Evolutionary conservation across 2,329 filamentous ascomycete species (phyloP), one percentile per base, ranked within the genome.

Genomic region (Plectosphaerella cucumerina): DNA sequence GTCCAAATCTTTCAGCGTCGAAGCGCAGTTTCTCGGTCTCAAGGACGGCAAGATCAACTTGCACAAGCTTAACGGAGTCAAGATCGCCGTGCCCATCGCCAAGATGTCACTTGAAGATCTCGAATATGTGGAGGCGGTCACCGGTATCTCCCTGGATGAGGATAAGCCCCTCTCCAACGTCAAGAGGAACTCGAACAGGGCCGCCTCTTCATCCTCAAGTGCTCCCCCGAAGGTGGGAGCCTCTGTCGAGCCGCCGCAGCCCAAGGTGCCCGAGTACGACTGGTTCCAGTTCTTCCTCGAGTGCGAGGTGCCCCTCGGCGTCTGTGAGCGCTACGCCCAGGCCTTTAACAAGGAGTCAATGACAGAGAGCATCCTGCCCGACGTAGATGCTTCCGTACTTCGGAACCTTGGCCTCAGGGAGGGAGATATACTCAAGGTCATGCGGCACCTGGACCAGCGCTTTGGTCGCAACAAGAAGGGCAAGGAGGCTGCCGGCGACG

Each of bases 201-300:
- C 65, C 51, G 64, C 55, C 18, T 48, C 55, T 31, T 9, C 57
- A 22, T 56, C 50, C 45, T 33, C 52, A 49, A 44, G 49, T 33
- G 68, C 69, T 39, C 15, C 37, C 18, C 18, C 37, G n/a, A n/a
- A 41, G 37, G 74, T 80, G 9, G 86, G 86, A 12, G 85, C 81
- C n/a, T 79, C 79, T 2, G 73, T 90, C 31, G 78, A 87, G 57
- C 37, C 37, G 14, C 72, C 75, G 44, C 53, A 51, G 35, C 67
- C 71, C 20, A 75, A 78, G 62, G 86, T 85, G 67, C 77, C 87
- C 1, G 86, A 94, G 45, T 96, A 97, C 66, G 94, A 99, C 67
- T 99, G 94, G 94, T 99, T 99, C 63, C 91, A 97, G 65, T 97
- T 99, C 73, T 99, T 99, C 77, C 74, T 99, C 39, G 85, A 86